Conservation (phyloP, 257 asterid species). For the Coffea eugenioides region DNA sequence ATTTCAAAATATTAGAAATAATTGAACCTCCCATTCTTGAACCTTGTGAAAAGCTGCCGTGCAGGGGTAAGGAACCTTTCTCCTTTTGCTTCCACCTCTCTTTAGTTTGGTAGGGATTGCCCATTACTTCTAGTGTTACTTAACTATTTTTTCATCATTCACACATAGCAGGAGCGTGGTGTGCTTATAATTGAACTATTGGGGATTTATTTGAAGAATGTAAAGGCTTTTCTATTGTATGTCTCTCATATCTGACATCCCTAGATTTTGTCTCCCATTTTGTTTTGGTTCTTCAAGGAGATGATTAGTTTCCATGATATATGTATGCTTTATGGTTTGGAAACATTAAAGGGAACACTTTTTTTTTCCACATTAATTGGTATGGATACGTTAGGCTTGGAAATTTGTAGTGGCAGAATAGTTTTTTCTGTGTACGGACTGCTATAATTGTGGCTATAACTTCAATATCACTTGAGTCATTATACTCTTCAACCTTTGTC, state of each 20-base stretch:
- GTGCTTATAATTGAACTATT: too few relatives aligned
- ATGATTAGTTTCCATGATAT: background rate
- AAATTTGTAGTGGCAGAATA: background rate
- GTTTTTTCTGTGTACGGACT: background rate
- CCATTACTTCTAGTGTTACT: background rate
- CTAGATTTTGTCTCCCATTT: background rate
- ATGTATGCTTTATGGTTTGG: background rate
- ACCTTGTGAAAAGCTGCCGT: background rate
- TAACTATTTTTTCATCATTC: background rate
- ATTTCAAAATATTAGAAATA: background rate
- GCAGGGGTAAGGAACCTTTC: background rate
- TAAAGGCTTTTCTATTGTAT: background rate
- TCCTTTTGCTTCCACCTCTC: background rate
- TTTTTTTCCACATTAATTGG: background rate
- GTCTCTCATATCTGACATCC: background rate
- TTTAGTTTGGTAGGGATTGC: background rate
- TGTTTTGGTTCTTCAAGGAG: background rate
- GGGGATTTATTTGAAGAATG: background rate
- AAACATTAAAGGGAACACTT: background rate
- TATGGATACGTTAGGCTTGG: background rate
- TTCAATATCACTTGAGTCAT: background rate
- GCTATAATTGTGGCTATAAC: too few relatives aligned
- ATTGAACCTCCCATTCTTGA: background rate
- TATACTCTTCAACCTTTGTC: background rate
- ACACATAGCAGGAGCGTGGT: background rate